Evolutionary conservation across 75 land plant genomes (phyloP).

Genomic region (Ceratopteris richardii): DNA sequence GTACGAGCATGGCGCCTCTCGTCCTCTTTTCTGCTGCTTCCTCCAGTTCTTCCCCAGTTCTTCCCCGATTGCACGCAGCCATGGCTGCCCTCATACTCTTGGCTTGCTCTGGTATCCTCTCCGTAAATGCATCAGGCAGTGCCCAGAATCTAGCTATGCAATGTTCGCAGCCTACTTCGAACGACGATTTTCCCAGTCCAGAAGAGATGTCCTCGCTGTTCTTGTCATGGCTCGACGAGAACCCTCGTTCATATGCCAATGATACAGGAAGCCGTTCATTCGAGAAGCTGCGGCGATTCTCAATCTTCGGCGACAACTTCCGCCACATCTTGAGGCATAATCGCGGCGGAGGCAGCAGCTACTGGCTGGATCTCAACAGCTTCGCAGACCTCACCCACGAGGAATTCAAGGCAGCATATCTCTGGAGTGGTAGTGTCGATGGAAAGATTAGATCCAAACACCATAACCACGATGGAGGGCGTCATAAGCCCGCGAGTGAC

Average conservation of each 20-base stretch:
- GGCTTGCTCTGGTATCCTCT: too few relatives aligned
- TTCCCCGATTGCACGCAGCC: too few relatives aligned
- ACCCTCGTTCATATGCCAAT: not conserved
- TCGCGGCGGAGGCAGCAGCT: constrained; percentile 11
- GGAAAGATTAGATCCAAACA: not conserved
- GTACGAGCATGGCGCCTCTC: too few relatives aligned
- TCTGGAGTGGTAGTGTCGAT: constrained; percentile 16
- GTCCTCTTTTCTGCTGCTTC: too few relatives aligned
- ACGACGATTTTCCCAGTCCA: not conserved
- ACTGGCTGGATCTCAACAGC: constrained; percentile 51
- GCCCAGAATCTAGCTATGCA: too few relatives aligned
- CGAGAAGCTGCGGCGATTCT: constrained; percentile 37
- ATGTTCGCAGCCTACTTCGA: not conserved
- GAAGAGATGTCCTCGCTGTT: constrained; percentile 1
- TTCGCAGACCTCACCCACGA: constrained; percentile 53
- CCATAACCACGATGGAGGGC: not conserved
- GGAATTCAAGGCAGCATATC: constrained; percentile 39
- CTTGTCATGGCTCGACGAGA: not conserved
- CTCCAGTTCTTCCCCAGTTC: too few relatives aligned
- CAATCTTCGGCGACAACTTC: constrained; percentile 53
- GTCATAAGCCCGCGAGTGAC: not conserved
- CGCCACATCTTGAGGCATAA: constrained; percentile 40
- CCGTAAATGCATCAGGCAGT: too few relatives aligned
- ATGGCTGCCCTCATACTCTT: too few relatives aligned
- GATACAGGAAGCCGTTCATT: not conserved